Evolutionary conservation across 331 rosid species (phyloP), one percentile per base, ranked within the genome.

Genomic region (Rhamnella rubrinervis): DNA sequence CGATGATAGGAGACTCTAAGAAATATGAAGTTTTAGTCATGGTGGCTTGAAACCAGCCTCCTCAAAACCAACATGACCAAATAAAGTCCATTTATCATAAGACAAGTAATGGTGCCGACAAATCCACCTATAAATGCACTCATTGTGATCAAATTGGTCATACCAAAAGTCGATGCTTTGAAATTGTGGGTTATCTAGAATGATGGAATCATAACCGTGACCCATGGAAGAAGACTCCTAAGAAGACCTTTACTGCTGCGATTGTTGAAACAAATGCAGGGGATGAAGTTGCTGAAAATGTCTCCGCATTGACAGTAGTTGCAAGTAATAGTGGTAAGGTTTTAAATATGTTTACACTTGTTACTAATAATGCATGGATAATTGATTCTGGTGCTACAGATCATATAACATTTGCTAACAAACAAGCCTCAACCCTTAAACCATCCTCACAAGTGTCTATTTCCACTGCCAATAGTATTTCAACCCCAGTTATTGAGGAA

Each of bases 141-240:
- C 68, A 71, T 52, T 64, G 68, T 10, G n/a, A 71, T 6, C 25
- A 77, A 5, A 41, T 8, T 6, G 66, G 80, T 41, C 75, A 75
- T 12, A 20, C 39, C 1, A 72, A 59, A 7, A 15, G 8, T 59
- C 38, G 35, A 6, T 67, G 70, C 23, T 72, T 11, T 26, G 74
- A 71, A 66, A 60, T 77, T 19, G 49, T 56, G 1, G 68, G 67
- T 31, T 76, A 63, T 55, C 75, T 44, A 56, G 8, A 69, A 9
- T 76, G 80, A 75, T 76, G 71, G 71, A 61, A 76, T 63, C 66
- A 41, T 16, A 75, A 26, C 55, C 18, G 37, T 15, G 70, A 39
- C 8, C 41, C 8, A 39, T 1, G 31, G 1, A 67, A 61, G 25
- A 67, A 1, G 37, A 60, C 60, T 51, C 52, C 39, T 10, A 65